These are phyloP conservation scores for Murraya paniculata DNA, from an alignment of 345 rosid genomes.

Conservation along the genomic window DNA sequence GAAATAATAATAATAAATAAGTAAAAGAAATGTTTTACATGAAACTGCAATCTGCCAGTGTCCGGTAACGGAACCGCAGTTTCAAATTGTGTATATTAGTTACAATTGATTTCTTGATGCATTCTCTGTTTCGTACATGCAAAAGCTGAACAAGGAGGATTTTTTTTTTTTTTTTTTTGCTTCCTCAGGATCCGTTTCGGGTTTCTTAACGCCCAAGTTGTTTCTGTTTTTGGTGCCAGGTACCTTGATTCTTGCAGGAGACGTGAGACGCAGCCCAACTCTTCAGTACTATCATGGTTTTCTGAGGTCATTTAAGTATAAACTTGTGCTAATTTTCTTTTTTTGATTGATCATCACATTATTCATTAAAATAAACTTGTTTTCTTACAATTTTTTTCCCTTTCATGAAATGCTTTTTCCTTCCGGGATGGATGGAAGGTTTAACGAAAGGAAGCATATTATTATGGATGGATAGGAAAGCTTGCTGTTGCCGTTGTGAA, in stretches of 20 bases:
- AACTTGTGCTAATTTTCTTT: background rate
- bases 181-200: background rate
- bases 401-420: background rate
- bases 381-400: background rate
- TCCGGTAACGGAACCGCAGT: background rate
- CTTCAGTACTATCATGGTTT: slow-evolving; percentile 38
- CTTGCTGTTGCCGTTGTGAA: background rate
- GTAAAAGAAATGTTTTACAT: background rate
- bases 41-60: background rate
- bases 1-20: too few relatives aligned
- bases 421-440: background rate
- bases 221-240: slow-evolving; percentile 25
- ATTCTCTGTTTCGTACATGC: background rate
- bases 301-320: slow-evolving; percentile 30
- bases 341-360: background rate
- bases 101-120: background rate
- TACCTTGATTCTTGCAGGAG: slow-evolving; percentile 42
- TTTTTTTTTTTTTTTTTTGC: background rate
- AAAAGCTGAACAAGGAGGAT: background rate
- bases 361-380: background rate
- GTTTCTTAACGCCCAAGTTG: background rate
- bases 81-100: background rate
- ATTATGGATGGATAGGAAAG: background rate
- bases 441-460: background rate
- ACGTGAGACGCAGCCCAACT: slow-evolving; percentile 34